Conservation (phyloP, 371 early-diverging fungal genomes). For the Circinella umbellata region DNA sequence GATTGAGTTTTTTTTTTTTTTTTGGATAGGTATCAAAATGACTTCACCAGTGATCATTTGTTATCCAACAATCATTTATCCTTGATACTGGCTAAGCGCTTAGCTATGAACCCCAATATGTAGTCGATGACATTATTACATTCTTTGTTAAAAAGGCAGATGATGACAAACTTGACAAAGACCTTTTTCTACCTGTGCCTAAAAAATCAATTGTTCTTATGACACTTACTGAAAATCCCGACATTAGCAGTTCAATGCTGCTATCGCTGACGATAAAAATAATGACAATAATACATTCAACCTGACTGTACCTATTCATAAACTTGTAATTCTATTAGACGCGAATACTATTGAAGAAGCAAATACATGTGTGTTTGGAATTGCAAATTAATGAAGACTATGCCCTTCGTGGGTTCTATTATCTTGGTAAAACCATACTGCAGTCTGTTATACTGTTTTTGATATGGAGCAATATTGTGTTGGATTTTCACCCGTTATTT, state of each 20-base stretch:
- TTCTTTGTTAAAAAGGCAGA: slow-evolving; percentile 6
- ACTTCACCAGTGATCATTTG: slow-evolving; percentile 1
- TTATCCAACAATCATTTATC: slow-evolving; percentile 28
- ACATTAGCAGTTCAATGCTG: not conserved
- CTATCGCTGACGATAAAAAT: not conserved
- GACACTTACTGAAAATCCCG: not conserved
- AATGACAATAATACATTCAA: not conserved
- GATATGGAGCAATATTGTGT: slow-evolving; percentile 46
- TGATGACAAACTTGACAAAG: not conserved
- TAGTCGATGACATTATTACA: slow-evolving; percentile 24
- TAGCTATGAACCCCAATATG: slow-evolving; percentile 32
- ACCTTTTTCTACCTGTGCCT: not conserved
- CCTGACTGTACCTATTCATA: slow-evolving; percentile 34
- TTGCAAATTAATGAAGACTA: slow-evolving; percentile 32
- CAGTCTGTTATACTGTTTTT: slow-evolving; percentile 46
- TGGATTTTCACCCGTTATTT: slow-evolving; percentile 38
- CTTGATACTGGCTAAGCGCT: slow-evolving; percentile 52
- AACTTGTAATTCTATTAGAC: slow-evolving; percentile 44
- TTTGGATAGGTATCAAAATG: not conserved
- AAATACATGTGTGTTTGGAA: slow-evolving; percentile 42
- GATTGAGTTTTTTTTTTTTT: not conserved
- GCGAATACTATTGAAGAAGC: slow-evolving; percentile 20
- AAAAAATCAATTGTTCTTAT: not conserved
- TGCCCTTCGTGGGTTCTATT: not conserved
- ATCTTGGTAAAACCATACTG: slow-evolving; percentile 42